Percentiles rank a stretch among this genome's conserved stretches.
These are phyloP conservation scores for Aurantiochytrium sp. DNA, from an alignment of 108 stramenopile species.

Conservation along the genomic window DNA sequence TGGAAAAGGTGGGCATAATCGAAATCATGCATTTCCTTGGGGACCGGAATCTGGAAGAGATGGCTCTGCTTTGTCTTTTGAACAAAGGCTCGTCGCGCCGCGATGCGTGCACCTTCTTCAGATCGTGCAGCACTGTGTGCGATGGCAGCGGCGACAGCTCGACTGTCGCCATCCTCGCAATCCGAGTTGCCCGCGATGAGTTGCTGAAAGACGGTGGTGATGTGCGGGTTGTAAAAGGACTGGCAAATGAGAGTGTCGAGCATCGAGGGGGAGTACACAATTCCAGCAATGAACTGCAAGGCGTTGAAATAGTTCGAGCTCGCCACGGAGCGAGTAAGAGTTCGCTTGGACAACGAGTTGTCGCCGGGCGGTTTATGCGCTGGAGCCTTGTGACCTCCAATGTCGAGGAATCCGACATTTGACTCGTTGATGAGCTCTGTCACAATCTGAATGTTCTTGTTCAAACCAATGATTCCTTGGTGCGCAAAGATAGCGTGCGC, in stretches of 20 bases:
- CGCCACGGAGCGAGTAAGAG: not conserved
- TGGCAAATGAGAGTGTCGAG: conserved; percentile 6
- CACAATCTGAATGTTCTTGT: not conserved
- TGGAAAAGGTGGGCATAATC: not conserved
- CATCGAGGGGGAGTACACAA: conserved; percentile 12
- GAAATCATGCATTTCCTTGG: not conserved
- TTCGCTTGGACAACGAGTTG: not conserved
- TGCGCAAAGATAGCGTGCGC: not conserved
- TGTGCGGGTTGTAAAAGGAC: not conserved
- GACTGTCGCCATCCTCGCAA: not conserved
- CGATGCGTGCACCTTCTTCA: not conserved
- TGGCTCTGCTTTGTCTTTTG: not conserved
- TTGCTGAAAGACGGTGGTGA: conserved; percentile 4
- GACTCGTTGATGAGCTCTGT: conserved; percentile 15
- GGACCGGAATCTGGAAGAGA: not conserved
- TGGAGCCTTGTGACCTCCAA: not conserved
- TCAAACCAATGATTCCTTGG: not conserved
- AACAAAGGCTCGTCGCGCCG: not conserved
- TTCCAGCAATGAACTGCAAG: not conserved
- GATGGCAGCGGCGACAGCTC: not conserved
- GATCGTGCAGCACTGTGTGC: not conserved
- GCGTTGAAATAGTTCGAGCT: not conserved
- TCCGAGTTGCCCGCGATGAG: not conserved
- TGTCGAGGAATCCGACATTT: not conserved
- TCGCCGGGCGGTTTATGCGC: not conserved